Conservation (phyloP, 2,329 filamentous ascomycete genomes). For the Bipolaris zeicola region DNA sequence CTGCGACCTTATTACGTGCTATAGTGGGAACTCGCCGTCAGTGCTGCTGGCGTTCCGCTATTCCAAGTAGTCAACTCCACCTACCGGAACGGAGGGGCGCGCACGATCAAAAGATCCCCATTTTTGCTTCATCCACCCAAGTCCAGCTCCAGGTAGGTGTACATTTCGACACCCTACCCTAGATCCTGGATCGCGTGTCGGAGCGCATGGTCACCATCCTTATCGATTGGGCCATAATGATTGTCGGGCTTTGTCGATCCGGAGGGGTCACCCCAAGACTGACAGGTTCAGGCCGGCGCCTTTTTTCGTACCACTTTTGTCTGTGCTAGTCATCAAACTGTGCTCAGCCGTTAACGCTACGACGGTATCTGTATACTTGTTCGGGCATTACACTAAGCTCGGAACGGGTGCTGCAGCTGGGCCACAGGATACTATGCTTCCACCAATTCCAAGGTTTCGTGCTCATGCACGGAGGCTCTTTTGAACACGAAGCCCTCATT, state of each 20-base stretch:
- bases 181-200: constrained; percentile 27
- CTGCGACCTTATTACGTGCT: constrained; percentile 22
- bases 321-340: constrained; percentile 28
- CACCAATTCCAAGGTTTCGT: constrained; percentile 42
- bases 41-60: constrained; percentile 21
- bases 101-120: constrained; percentile 27
- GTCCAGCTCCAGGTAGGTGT: constrained; percentile 17
- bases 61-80: constrained; percentile 12
- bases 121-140: constrained; percentile 19
- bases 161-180: background rate
- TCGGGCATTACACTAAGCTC: constrained; percentile 33
- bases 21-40: constrained; percentile 25
- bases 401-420: constrained; percentile 26
- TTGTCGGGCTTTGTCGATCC: constrained; percentile 44
- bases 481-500: constrained; percentile 43
- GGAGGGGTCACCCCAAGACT: constrained; percentile 41
- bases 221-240: constrained; percentile 47
- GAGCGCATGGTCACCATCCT: constrained; percentile 36
- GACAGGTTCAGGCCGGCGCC: constrained; percentile 42
- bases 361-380: constrained; percentile 39
- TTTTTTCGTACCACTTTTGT: constrained; percentile 32
- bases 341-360: constrained; percentile 28
- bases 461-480: constrained; percentile 43
- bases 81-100: constrained; percentile 23
- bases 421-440: constrained; percentile 23